Conservation (phyloP, 2,329 filamentous ascomycete species). For the Talaromyces atroroseus region DNA sequence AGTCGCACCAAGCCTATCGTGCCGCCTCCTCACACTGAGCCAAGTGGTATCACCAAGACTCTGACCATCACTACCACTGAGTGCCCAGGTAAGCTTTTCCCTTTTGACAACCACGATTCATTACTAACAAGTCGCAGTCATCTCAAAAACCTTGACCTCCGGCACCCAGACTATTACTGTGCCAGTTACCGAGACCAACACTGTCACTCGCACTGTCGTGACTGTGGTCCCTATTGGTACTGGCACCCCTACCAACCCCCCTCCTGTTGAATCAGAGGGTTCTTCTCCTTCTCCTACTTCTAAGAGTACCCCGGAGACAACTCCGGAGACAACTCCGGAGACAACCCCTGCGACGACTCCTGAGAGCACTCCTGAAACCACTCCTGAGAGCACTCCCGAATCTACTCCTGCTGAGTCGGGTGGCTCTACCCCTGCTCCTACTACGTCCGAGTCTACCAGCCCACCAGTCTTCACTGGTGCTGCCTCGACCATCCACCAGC, state of each 20-base stretch:
- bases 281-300: not conserved
- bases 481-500: constrained; percentile 24
- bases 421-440: not conserved
- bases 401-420: not conserved
- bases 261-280: not conserved
- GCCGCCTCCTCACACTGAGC: constrained; percentile 20
- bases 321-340: not conserved
- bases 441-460: not conserved
- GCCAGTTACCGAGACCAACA: constrained; percentile 13
- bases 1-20: constrained; percentile 16
- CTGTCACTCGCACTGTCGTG: constrained; percentile 11
- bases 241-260: not conserved
- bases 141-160: constrained; percentile 11
- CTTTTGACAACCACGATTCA: not conserved
- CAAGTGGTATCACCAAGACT: constrained; percentile 16
- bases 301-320: not conserved
- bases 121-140: constrained; percentile 3
- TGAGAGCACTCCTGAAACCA: not conserved
- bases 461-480: constrained; percentile 29
- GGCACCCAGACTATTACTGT: constrained; percentile 14
- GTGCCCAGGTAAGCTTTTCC: constrained; percentile 26
- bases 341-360: not conserved
- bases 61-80: constrained; percentile 30
- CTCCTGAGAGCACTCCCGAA: not conserved
- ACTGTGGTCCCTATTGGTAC: constrained; percentile 14